phyloP scores from a whole-genome alignment of 2,329 filamentous ascomycete species.

The Talaromyces sp. region DNA sequence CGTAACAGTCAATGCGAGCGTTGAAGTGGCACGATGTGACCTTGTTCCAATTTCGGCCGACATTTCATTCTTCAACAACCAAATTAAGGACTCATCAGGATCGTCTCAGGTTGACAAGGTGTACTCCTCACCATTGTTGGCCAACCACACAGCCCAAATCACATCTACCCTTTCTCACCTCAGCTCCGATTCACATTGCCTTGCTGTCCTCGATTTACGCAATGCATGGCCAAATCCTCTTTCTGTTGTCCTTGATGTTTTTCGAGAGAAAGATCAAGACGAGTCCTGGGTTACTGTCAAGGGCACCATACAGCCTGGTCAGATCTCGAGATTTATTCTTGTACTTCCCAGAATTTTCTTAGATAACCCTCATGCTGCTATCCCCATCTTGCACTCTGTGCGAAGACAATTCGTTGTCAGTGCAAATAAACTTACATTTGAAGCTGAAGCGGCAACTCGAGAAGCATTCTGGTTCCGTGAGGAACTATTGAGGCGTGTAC shows the following conservation, averaged over 20 bases:
- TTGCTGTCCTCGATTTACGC: constrained; percentile 77
- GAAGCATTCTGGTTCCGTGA: constrained; percentile 93
- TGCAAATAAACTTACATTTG: constrained; percentile 71
- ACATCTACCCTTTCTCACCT: constrained; percentile 46
- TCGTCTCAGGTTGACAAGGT: constrained; percentile 13
- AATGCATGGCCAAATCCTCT: constrained; percentile 87
- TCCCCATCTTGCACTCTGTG: constrained; percentile 77
- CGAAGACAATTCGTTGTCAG: constrained; percentile 92
- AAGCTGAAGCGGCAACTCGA: constrained; percentile 70
- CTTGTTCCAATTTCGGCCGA: constrained; percentile 68
- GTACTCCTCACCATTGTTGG: constrained; percentile 12
- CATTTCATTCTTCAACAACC: constrained; percentile 60
- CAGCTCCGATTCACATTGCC: constrained; percentile 54
- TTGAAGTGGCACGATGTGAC: constrained; percentile 78
- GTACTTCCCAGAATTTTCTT: constrained; percentile 73
- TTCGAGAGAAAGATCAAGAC: constrained; percentile 26
- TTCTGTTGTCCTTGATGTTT: constrained; percentile 58
- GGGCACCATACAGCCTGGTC: constrained; percentile 54
- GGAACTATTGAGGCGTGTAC: constrained; percentile 67
- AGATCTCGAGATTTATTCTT: constrained; percentile 70
- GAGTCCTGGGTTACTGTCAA: constrained; percentile 32
- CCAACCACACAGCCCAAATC: constrained; percentile 39
- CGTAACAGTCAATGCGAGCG: constrained; percentile 86
- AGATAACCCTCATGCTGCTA: constrained; percentile 69
- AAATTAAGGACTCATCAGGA: constrained; percentile 9